Conservation (phyloP, 2,329 filamentous ascomycete genomes). For the Pleomassaria siparia region DNA sequence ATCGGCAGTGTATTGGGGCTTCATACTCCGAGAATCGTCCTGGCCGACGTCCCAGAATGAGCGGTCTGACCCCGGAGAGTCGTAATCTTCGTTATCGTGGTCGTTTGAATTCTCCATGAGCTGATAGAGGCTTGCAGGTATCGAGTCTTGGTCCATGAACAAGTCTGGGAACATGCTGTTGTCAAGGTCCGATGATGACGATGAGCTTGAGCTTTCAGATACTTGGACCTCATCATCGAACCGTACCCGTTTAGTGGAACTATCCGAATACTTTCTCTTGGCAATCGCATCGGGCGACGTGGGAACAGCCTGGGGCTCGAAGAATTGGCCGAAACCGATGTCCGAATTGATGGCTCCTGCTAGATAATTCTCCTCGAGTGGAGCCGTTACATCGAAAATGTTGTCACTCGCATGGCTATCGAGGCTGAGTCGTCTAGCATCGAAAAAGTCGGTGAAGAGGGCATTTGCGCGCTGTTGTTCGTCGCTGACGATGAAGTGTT, state of each 20-base stretch:
- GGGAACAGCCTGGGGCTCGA: slow-evolving; percentile 41
- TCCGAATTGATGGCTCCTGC: slow-evolving; percentile 24
- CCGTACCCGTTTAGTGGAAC: slow-evolving; percentile 65
- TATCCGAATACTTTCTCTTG: slow-evolving; percentile 42
- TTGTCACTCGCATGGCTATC: slow-evolving; percentile 37
- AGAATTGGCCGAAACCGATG: slow-evolving; percentile 38
- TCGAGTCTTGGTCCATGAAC: slow-evolving; percentile 72
- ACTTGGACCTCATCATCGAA: slow-evolving; percentile 67
- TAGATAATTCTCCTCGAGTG: slow-evolving; percentile 28
- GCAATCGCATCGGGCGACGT: slow-evolving; percentile 40
- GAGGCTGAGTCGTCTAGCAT: slow-evolving; percentile 38
- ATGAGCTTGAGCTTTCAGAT: slow-evolving; percentile 60
- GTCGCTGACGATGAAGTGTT: slow-evolving; percentile 65
- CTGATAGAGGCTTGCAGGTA: slow-evolving; percentile 71
- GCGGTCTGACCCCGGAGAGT: slow-evolving; percentile 40
- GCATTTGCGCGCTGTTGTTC: slow-evolving; percentile 31
- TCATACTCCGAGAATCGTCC: slow-evolving; percentile 45
- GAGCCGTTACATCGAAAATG: slow-evolving; percentile 35
- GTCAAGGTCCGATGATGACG: slow-evolving; percentile 56
- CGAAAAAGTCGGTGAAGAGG: slow-evolving; percentile 34
- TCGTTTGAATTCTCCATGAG: slow-evolving; percentile 64
- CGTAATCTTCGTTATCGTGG: slow-evolving; percentile 50
- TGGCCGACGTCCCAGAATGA: slow-evolving; percentile 67
- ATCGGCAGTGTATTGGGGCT: slow-evolving; percentile 31
- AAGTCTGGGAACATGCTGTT: slow-evolving; percentile 74